Percentiles rank a stretch among this genome's conserved stretches.
phyloP scores from a whole-genome alignment of 2,329 filamentous ascomycete species.

The Curvularia spicifera region DNA sequence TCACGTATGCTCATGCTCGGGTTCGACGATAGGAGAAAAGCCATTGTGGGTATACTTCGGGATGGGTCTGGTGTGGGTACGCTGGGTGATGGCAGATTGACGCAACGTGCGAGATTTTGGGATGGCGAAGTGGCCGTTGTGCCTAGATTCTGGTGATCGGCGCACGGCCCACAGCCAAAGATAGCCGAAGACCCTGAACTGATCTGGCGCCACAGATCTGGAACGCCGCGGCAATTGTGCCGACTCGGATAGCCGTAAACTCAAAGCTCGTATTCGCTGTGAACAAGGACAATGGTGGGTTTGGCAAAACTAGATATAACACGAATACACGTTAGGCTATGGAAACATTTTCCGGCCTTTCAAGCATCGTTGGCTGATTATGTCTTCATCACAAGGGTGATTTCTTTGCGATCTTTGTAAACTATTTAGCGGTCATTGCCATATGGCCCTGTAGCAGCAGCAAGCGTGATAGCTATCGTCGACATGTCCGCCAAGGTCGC shows the following conservation, averaged over 20 bases:
- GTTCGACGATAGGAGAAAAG: constrained; percentile 35
- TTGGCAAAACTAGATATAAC: no score
- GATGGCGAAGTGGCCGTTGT: constrained; percentile 3
- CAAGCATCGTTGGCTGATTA: no score
- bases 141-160: constrained; percentile 7
- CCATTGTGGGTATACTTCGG: constrained; percentile 29
- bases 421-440: no score
- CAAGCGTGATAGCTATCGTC: no score
- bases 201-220: constrained; percentile 1
- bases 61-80: constrained; percentile 8
- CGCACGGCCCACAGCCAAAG: constrained; percentile 2
- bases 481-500: no score
- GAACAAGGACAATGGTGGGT: no score
- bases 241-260: not conserved
- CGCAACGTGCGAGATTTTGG: constrained; percentile 11
- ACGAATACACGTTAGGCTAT: no score
- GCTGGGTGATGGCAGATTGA: constrained; percentile 9
- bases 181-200: constrained; percentile 8
- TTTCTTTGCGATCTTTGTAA: no score
- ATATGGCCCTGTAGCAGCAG: no score
- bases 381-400: no score
- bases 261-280: no score
- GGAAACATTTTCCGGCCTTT: no score
- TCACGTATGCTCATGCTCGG: constrained; percentile 39
- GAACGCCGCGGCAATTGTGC: not conserved